Evolutionary conservation across 345 rosid species (phyloP), one percentile per base, ranked within the genome.

Genomic region (Eucalyptus tenuipes): DNA sequence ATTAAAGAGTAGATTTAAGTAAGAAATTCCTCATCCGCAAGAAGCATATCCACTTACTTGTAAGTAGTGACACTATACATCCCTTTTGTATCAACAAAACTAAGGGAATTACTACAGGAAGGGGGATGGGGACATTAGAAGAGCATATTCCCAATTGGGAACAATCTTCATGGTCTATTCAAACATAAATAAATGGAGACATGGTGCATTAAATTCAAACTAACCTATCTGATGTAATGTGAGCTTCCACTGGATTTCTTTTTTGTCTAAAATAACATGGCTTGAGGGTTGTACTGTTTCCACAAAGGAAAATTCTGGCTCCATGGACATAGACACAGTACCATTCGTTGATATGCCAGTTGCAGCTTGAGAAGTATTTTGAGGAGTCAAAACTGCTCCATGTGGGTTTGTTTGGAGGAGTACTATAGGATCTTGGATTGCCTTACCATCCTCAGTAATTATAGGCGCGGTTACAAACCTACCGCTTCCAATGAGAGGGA

Each of bases 221-320:
- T 88, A 80, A 98, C 99, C 99, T 95, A 97, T 98, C 93, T 97
- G 99, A 91, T 97, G 98, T 87, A 98, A 93, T 40, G 97, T 95
- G 87, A 93, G 95, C 95, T 95, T 48, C 99, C 99, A 98, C 84
- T 97, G 94, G 88, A 95, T 95, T 89, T 94, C 95, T 92, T 94
- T 97, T 94, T 94, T 91, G 92, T 96, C 97, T 92, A 93, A 87
- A 89, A 88, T 24, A 25, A 88, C 55, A 10, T 50, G 82, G n/a
- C 12, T 48, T 44, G 61, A 31, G 42, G 71, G 87, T 50, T 53
- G 94, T 75, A 88, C 93, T 92, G 90, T 84, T 89, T 40, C 84
- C 84, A 87, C 92, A 81, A 89, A 87, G 90, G 92, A 88, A 90
- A 71, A 91, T 87, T 68, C 50, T 84, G 86, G 48, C 87, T 85